These are phyloP conservation scores for Fraxinus anomala DNA, from an alignment of 257 asterid species.

Conservation along the genomic window DNA sequence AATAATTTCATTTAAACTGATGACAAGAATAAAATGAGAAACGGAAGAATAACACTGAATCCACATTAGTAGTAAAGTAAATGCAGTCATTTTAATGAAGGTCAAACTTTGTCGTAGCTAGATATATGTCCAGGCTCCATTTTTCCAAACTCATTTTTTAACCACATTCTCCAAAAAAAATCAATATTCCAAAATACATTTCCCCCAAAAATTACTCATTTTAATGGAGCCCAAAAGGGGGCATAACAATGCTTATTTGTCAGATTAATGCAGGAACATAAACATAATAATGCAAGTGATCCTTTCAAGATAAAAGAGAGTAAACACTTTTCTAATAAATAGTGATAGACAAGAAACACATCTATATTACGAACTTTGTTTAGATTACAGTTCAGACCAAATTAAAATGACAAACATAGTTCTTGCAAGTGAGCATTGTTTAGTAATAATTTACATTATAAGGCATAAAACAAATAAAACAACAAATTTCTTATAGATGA, in stretches of 20 bases:
- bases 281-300: constrained; percentile 17
- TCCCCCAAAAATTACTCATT: no score
- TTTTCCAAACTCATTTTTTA: no score
- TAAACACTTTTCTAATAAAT: background rate
- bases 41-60: constrained; percentile 6
- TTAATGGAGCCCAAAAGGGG: no score
- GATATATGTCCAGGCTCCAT: background rate
- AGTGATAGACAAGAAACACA: background rate
- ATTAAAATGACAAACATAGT: background rate
- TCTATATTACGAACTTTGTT: background rate
- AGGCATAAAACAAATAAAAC: constrained; percentile 11
- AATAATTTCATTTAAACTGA: background rate
- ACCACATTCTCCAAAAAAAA: no score
- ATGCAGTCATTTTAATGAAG: background rate
- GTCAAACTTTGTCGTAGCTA: background rate
- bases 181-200: no score
- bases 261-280: constrained; percentile 11
- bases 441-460: background rate
- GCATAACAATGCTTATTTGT: constrained; percentile 1
- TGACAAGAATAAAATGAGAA: constrained; percentile 10
- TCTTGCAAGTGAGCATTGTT: background rate
- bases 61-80: background rate
- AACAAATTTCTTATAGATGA: constrained; percentile 1
- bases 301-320: constrained; percentile 20
- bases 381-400: background rate